A percentile compares a stretch with the other conserved stretches of the same genome.
Conservation (phyloP, 306 rosid genomes). For the Lotus japonicus region DNA sequence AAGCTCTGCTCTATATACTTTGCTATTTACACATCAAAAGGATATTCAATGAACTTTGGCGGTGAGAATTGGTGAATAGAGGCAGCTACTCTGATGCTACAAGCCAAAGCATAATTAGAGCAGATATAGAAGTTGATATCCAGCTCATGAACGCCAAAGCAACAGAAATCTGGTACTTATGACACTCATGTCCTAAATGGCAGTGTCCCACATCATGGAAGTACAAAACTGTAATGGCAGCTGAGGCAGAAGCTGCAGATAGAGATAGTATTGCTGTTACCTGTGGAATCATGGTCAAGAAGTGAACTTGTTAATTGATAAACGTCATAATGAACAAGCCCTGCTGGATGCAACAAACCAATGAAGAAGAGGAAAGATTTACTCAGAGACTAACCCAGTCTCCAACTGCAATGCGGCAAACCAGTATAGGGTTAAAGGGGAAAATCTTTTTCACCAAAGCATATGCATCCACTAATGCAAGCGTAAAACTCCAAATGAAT, state of each 20-base stretch:
- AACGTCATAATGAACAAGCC: neutral
- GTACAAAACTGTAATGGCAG: slow-evolving; percentile 63
- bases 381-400: slow-evolving; percentile 71
- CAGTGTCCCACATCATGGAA: slow-evolving; percentile 58
- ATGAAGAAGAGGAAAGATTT: neutral
- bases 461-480: slow-evolving; percentile 64
- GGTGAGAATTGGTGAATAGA: neutral
- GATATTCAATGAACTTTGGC: slow-evolving; percentile 6
- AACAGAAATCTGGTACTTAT: slow-evolving; percentile 71
- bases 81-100: slow-evolving; percentile 53
- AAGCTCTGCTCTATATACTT: slow-evolving; percentile 1
- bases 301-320: neutral
- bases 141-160: slow-evolving; percentile 74
- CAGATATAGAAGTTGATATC: slow-evolving; percentile 62
- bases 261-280: slow-evolving; percentile 73
- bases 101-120: slow-evolving; percentile 79
- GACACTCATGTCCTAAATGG: slow-evolving; percentile 51
- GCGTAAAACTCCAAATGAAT: slow-evolving; percentile 68
- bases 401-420: slow-evolving; percentile 79
- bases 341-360: neutral
- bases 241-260: slow-evolving; percentile 87
- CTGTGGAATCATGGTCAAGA: slow-evolving; percentile 27
- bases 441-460: slow-evolving; percentile 63
- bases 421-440: slow-evolving; percentile 54
- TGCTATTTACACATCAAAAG: slow-evolving; percentile 19